Percentiles rank a stretch among this genome's conserved stretches.
Conservation (phyloP, 1,284 basidiomycete species). For the Singerocomus rubriflavus region DNA sequence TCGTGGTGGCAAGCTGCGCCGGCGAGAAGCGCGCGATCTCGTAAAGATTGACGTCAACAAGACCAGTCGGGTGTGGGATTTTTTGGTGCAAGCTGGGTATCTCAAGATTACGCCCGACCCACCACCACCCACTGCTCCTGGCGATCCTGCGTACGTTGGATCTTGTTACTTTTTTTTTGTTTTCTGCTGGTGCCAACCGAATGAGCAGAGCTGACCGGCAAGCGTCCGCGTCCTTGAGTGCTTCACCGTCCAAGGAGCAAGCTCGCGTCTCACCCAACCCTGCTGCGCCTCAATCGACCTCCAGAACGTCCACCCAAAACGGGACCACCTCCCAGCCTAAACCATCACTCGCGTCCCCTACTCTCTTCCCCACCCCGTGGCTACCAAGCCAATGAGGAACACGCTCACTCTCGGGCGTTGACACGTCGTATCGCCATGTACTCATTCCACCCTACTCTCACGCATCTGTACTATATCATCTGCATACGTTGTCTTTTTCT, state of each 20-base stretch:
- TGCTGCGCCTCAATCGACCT: constrained; percentile 18
- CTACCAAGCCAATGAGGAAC: constrained; percentile 15
- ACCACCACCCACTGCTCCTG: constrained; percentile 18
- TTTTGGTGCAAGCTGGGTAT: constrained; percentile 75
- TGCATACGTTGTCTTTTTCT: constrained; percentile 12
- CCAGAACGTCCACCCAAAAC: constrained; percentile 22
- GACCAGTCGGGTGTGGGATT: constrained; percentile 87
- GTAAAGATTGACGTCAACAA: constrained; percentile 93
- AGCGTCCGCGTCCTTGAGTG: constrained; percentile 27
- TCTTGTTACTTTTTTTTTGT: too few relatives aligned
- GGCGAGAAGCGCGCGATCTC: constrained; percentile 82
- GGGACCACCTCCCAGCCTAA: constrained; percentile 21
- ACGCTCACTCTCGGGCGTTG: background rate
- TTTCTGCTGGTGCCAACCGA: too few relatives aligned
- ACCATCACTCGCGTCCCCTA: constrained; percentile 23
- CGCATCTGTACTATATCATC: constrained; percentile 31
- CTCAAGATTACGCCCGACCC: constrained; percentile 58
- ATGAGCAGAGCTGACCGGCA: constrained; percentile 19
- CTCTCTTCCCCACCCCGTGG: constrained; percentile 24
- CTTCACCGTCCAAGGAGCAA: constrained; percentile 40
- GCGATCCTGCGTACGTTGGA: constrained; percentile 24
- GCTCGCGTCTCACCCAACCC: constrained; percentile 30
- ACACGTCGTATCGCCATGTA: constrained; percentile 6
- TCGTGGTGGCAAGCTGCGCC: constrained; percentile 80
- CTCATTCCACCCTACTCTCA: constrained; percentile 6